Conservation (phyloP, 2,329 filamentous ascomycete genomes). For the Penicillium sp. region DNA sequence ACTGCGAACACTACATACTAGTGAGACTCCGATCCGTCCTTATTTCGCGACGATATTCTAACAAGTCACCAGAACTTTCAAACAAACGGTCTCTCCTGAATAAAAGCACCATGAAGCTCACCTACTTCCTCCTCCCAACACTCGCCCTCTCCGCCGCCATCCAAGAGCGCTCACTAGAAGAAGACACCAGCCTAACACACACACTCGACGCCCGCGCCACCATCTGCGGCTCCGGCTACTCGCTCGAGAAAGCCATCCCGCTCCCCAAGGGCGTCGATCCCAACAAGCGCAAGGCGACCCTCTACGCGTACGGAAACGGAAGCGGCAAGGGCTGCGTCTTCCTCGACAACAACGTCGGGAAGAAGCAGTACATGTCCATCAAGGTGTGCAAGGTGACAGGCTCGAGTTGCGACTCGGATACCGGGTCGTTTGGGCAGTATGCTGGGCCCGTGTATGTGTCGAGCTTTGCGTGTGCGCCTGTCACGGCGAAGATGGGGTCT, state of each 20-base stretch:
- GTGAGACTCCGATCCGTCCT: not conserved
- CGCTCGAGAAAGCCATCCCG: conserved; percentile 5
- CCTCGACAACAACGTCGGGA: conserved; percentile 16
- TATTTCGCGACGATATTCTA: not conserved
- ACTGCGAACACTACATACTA: not conserved
- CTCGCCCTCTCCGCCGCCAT: not conserved
- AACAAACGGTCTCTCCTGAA: no score
- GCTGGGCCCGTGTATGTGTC: conserved; percentile 13
- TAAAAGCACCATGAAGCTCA: not conserved
- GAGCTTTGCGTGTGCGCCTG: conserved; percentile 8
- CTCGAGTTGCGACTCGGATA: conserved; percentile 2
- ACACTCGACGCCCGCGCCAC: conserved; percentile 11
- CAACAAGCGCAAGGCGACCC: conserved; percentile 3
- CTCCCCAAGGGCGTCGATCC: conserved; percentile 14
- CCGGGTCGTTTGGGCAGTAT: conserved; percentile 13
- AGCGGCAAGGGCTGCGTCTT: conserved; percentile 7
- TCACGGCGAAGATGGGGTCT: conserved; percentile 13
- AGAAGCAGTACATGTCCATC: conserved; percentile 12
- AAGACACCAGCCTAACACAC: not conserved
- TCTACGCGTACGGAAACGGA: conserved; percentile 6
- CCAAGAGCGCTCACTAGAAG: not conserved
- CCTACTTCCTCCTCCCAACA: not conserved
- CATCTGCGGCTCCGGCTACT: conserved; percentile 15
- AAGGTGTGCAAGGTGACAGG: not conserved
- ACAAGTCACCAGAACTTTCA: no score